phyloP scores from a whole-genome alignment of 2,329 filamentous ascomycete species.

The Arthroderma uncinatum region DNA sequence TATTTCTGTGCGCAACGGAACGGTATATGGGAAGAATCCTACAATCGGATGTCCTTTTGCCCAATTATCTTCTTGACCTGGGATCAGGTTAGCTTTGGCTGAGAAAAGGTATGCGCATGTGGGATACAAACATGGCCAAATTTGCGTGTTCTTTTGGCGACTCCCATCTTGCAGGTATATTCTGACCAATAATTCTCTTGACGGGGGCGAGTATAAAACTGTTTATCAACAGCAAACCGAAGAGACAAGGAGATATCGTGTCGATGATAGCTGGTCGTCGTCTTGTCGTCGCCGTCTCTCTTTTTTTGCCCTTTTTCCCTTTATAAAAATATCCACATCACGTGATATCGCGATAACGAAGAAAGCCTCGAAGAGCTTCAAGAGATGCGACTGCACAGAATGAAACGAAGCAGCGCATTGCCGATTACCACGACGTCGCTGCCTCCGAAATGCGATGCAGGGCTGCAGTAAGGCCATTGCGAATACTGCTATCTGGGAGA shows the following conservation, averaged over 20 bases:
- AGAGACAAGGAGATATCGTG: no score
- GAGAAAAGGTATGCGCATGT: neutral
- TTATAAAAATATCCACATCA: no score
- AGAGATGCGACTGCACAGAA: neutral
- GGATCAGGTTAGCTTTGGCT: neutral
- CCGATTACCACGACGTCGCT: neutral
- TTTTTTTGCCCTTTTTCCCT: no score
- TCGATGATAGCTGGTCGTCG: no score
- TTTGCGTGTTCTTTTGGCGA: conserved; percentile 82
- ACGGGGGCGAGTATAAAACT: no score
- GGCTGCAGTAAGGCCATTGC: neutral
- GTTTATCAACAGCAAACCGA: no score
- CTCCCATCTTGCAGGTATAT: conserved; percentile 52
- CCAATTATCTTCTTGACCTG: conserved; percentile 71
- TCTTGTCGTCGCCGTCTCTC: no score
- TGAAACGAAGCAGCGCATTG: neutral
- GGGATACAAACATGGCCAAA: conserved; percentile 53
- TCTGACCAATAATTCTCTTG: no score
- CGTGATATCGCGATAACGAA: no score
- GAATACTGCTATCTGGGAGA: neutral
- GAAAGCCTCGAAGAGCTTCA: no score
- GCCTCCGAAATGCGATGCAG: neutral
- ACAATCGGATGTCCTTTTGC: conserved; percentile 63
- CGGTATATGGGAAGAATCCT: neutral
- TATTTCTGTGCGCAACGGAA: neutral